phyloP scores from a whole-genome alignment of 2,329 filamentous ascomycete genomes.

The Erysiphe pulchra region DNA sequence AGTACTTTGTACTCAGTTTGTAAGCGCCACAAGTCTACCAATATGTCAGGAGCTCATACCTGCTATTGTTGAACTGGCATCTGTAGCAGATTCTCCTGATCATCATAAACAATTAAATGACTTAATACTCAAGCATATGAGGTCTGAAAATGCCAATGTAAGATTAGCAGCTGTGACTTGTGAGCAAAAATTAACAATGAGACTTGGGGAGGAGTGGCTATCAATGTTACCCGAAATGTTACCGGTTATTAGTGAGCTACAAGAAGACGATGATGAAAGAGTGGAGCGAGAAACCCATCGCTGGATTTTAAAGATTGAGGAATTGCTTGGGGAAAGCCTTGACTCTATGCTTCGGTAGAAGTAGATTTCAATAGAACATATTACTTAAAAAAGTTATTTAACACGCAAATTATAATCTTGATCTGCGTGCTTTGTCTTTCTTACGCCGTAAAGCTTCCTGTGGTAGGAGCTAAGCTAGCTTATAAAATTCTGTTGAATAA shows the following conservation, averaged over 20 bases:
- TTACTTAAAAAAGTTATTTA: too few relatives aligned
- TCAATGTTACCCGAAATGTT: slow-evolving; percentile 81
- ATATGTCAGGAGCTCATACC: slow-evolving; percentile 34
- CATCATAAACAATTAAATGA: slow-evolving; percentile 80
- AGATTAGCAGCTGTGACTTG: slow-evolving; percentile 62
- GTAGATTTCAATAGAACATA: neutral
- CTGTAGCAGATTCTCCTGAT: slow-evolving; percentile 58
- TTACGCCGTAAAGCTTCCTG: too few relatives aligned
- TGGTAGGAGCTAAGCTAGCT: too few relatives aligned
- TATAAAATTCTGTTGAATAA: too few relatives aligned
- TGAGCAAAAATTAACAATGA: slow-evolving; percentile 54
- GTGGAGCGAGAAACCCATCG: slow-evolving; percentile 73
- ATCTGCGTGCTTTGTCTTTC: too few relatives aligned
- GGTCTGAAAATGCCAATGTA: slow-evolving; percentile 42
- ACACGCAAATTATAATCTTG: too few relatives aligned
- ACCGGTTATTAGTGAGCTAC: slow-evolving; percentile 80
- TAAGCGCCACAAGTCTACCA: slow-evolving; percentile 20
- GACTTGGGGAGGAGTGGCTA: slow-evolving; percentile 82
- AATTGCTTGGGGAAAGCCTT: slow-evolving; percentile 66
- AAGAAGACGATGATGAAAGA: slow-evolving; percentile 86
- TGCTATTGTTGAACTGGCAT: slow-evolving; percentile 54
- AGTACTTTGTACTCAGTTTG: slow-evolving; percentile 42
- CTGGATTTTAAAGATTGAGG: slow-evolving; percentile 82
- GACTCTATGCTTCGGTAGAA: slow-evolving; percentile 69
- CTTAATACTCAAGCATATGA: slow-evolving; percentile 50